phyloP scores from a whole-genome alignment of 495 filamentous ascomycete genomes.

The Aspergillus sclerotiicarbonarius region DNA sequence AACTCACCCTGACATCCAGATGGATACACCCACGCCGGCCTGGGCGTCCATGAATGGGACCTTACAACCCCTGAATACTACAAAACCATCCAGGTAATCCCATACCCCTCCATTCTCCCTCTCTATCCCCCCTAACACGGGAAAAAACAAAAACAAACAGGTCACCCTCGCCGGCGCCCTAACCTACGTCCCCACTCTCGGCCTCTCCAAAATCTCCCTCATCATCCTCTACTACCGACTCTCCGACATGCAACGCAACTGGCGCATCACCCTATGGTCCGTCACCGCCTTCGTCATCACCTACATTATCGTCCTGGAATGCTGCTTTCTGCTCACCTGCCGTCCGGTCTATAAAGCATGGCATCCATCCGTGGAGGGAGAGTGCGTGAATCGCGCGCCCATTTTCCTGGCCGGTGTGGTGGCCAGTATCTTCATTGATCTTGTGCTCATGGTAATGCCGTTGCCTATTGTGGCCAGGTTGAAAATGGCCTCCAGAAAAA shows the following conservation, averaged over 20 bases:
- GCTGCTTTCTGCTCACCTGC: not conserved
- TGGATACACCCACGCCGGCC: not conserved
- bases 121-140: not conserved
- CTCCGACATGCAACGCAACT: not conserved
- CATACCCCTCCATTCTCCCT: not conserved
- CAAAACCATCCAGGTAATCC: not conserved
- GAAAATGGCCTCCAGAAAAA: not conserved
- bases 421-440: not conserved
- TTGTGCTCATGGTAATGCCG: not conserved
- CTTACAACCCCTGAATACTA: not conserved
- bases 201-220: constrained; percentile 4
- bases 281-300: not conserved
- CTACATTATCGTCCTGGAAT: not conserved
- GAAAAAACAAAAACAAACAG: not conserved
- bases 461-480: not conserved
- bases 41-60: not conserved
- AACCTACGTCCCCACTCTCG: constrained; percentile 5
- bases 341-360: not conserved
- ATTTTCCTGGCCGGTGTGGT: not conserved
- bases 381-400: not conserved
- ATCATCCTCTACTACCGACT: constrained; percentile 6
- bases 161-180: not conserved
- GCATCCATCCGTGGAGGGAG: not conserved
- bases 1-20: not conserved
- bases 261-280: not conserved